These are phyloP conservation scores for Chenopodium berlandieri DNA, from an alignment of 148 eudicot species.

Conservation along the genomic window DNA sequence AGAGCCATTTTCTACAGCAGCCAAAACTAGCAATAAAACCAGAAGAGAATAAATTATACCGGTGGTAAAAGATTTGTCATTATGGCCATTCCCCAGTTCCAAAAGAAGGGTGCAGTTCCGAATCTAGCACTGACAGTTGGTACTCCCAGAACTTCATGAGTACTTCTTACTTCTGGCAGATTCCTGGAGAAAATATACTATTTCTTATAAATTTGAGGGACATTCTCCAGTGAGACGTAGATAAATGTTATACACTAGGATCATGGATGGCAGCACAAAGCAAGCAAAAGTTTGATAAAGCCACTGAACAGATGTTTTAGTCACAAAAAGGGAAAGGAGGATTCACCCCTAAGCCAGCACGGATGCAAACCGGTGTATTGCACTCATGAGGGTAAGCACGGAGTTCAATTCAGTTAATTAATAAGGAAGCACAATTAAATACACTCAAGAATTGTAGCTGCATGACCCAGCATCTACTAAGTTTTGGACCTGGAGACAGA, in stretches of 20 bases:
- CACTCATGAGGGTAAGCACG: not conserved
- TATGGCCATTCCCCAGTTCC: conserved; percentile 97
- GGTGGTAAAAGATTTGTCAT: conserved; percentile 68
- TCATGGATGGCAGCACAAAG: not conserved
- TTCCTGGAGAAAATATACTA: conserved; percentile 49
- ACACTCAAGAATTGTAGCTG: not conserved
- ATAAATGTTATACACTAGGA: not conserved
- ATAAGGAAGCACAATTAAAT: not conserved
- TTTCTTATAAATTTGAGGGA: not conserved
- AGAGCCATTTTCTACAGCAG: not conserved
- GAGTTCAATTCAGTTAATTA: not conserved
- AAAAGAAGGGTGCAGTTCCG: conserved; percentile 91
- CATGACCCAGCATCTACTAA: not conserved
- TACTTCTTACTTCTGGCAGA: conserved; percentile 84
- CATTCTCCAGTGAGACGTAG: not conserved
- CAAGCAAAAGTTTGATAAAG: not conserved
- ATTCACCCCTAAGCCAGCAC: not conserved
- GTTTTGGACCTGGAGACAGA: not conserved
- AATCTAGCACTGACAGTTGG: conserved; percentile 98
- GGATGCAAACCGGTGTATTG: not conserved
- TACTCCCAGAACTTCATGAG: conserved; percentile 70
- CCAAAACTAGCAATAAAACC: conserved; percentile 13
- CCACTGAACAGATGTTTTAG: not conserved
- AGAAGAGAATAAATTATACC: conserved; percentile 37
- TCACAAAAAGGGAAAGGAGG: not conserved